Percentiles rank a stretch among this genome's conserved stretches.
phyloP scores from a whole-genome alignment of 1,284 basidiomycete species.

The Melampsora americana region DNA sequence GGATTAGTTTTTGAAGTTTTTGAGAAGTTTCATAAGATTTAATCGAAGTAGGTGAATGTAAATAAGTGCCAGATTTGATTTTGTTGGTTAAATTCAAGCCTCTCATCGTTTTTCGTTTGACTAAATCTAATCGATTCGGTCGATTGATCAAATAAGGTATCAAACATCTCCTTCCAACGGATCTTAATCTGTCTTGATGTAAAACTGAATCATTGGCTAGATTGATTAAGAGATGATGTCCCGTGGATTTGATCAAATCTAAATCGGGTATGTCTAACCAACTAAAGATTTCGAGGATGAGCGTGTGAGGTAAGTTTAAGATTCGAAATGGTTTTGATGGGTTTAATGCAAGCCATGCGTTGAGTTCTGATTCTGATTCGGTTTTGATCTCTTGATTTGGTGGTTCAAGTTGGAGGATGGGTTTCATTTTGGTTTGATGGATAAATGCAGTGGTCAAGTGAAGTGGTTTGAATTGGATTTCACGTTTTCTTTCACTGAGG shows the following conservation, averaged over 20 bases:
- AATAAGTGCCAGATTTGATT: slow-evolving; percentile 17
- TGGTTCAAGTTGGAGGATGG: too few species aligned
- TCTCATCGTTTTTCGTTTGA: slow-evolving; percentile 6
- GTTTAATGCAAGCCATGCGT: slow-evolving; percentile 28
- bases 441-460: too few species aligned
- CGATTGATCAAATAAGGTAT: slow-evolving; percentile 11
- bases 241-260: slow-evolving; percentile 1
- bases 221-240: not conserved
- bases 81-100: slow-evolving; percentile 18
- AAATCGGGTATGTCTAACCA: slow-evolving; percentile 19
- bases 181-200: not conserved
- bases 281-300: slow-evolving; percentile 29
- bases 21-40: slow-evolving; percentile 6
- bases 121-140: slow-evolving; percentile 17
- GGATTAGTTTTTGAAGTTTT: too few species aligned
- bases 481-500: too few species aligned
- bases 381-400: too few species aligned
- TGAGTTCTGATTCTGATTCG: slow-evolving; percentile 5
- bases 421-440: too few species aligned
- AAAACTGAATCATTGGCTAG: slow-evolving; percentile 14
- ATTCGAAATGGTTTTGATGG: slow-evolving; percentile 16
- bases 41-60: slow-evolving; percentile 19
- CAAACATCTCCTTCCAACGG: not conserved
- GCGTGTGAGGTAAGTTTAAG: not conserved
- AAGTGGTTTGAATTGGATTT: too few species aligned